phyloP scores from a whole-genome alignment of 192 early-diverging fungal species.

The Backusella circina region DNA sequence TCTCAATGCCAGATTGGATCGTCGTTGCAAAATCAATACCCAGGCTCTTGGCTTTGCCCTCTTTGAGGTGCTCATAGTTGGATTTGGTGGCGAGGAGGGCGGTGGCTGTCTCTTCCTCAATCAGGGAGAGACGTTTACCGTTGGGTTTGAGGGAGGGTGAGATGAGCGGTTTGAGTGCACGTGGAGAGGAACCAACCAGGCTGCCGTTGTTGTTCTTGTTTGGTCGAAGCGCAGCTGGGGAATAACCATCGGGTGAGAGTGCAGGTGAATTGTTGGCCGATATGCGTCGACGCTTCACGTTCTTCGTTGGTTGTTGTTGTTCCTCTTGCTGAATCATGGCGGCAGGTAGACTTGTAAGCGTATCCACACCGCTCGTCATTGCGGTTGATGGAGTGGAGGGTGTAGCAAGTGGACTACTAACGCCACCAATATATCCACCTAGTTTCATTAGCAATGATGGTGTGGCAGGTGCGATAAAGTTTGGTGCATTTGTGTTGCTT shows the following conservation, averaged over 20 bases:
- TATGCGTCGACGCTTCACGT: conserved; percentile 20
- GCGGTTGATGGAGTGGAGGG: not conserved
- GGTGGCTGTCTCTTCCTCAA: conserved; percentile 30
- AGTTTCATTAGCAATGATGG: conserved; percentile 68
- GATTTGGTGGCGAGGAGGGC: conserved; percentile 43
- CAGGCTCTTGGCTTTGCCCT: conserved; percentile 79
- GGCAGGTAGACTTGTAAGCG: conserved; percentile 13
- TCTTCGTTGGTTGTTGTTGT: not conserved
- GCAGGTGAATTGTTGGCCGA: conserved; percentile 5
- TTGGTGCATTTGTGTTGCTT: not conserved
- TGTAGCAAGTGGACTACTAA: not conserved
- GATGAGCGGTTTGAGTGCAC: conserved; percentile 41
- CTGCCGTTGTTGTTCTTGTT: not conserved
- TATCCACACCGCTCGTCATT: conserved; percentile 6
- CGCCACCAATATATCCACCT: conserved; percentile 14
- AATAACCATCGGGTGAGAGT: not conserved
- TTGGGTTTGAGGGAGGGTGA: conserved; percentile 50
- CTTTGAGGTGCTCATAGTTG: conserved; percentile 83
- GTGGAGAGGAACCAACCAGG: conserved; percentile 14
- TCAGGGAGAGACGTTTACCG: conserved; percentile 13
- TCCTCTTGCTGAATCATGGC: conserved; percentile 13
- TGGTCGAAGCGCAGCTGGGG: conserved; percentile 22
- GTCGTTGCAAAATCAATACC: conserved; percentile 74
- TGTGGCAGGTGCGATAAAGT: conserved; percentile 56
- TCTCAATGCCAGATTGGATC: conserved; percentile 77